Percentiles rank a stretch among this genome's conserved stretches.
These are phyloP conservation scores for Populus hybrid DNA, from an alignment of 441 rosid species.

Conservation along the genomic window DNA sequence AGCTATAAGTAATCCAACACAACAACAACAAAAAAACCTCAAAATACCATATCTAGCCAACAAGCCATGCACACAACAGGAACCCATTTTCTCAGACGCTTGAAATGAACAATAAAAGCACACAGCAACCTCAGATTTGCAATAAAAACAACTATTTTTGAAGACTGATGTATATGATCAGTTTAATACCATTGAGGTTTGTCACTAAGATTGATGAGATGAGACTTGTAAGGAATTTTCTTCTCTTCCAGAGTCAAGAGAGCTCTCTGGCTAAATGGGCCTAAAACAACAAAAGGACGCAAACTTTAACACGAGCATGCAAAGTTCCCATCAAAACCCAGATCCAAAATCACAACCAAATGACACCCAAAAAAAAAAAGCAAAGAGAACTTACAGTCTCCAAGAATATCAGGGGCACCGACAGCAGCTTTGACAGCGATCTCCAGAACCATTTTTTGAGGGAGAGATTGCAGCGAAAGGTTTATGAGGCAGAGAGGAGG, in stretches of 20 bases:
- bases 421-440: conserved; percentile 82
- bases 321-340: not conserved
- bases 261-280: conserved; percentile 74
- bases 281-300: conserved; percentile 30
- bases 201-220: conserved; percentile 54
- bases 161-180: not conserved
- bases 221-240: conserved; percentile 52
- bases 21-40: not conserved
- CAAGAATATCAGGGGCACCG: conserved; percentile 66
- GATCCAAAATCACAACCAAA: not conserved
- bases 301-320: not conserved
- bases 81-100: conserved; percentile 19
- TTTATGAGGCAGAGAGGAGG: not conserved
- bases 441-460: conserved; percentile 61
- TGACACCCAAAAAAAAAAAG: not conserved
- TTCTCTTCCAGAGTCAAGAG: conserved; percentile 85
- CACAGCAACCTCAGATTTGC: not conserved
- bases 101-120: not conserved
- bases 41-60: not conserved
- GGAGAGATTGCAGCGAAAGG: not conserved
- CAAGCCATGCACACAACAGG: not conserved
- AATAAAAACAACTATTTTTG: not conserved
- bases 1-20: not conserved
- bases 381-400: conserved; percentile 58
- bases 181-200: conserved; percentile 72